phyloP scores from a whole-genome alignment of 768 basidiomycete genomes.

The Plicaturopsis crispa region DNA sequence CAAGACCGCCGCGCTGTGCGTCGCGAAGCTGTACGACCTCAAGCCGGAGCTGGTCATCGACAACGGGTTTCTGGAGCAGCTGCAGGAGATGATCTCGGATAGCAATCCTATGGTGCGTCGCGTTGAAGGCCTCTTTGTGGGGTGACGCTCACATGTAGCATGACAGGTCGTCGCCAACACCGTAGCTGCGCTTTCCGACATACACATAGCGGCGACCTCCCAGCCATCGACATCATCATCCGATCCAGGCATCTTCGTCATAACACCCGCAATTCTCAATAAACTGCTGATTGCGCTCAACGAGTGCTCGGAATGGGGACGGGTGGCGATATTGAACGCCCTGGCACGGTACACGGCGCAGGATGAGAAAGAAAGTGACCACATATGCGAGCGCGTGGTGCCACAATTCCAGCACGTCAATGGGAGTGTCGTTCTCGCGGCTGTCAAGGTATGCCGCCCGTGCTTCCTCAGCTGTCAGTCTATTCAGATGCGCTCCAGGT shows the following conservation, averaged over 20 bases:
- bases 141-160: slow-evolving; percentile 8
- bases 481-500: slow-evolving; percentile 42
- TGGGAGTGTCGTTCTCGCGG: slow-evolving; percentile 92
- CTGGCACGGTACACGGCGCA: slow-evolving; percentile 74
- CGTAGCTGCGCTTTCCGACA: slow-evolving; percentile 87
- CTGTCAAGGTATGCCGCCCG: slow-evolving; percentile 67
- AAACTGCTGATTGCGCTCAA: slow-evolving; percentile 93
- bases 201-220: slow-evolving; percentile 66
- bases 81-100: slow-evolving; percentile 91
- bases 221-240: slow-evolving; percentile 45
- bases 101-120: slow-evolving; percentile 90
- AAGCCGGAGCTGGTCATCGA: slow-evolving; percentile 94
- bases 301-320: slow-evolving; percentile 99
- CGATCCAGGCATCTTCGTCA: slow-evolving; percentile 66
- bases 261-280: slow-evolving; percentile 76
- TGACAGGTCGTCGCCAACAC: slow-evolving; percentile 93
- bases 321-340: slow-evolving; percentile 87
- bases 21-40: slow-evolving; percentile 95
- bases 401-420: slow-evolving; percentile 99
- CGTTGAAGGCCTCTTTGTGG: no score
- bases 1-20: slow-evolving; percentile 95
- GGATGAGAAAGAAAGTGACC: slow-evolving; percentile 94
- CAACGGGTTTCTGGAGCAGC: slow-evolving; percentile 83
- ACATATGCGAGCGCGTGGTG: slow-evolving; percentile 96
- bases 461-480: not conserved